These are phyloP conservation scores for Thelonectria discophora DNA, from an alignment of 2,329 filamentous ascomycete species.

Conservation along the genomic window DNA sequence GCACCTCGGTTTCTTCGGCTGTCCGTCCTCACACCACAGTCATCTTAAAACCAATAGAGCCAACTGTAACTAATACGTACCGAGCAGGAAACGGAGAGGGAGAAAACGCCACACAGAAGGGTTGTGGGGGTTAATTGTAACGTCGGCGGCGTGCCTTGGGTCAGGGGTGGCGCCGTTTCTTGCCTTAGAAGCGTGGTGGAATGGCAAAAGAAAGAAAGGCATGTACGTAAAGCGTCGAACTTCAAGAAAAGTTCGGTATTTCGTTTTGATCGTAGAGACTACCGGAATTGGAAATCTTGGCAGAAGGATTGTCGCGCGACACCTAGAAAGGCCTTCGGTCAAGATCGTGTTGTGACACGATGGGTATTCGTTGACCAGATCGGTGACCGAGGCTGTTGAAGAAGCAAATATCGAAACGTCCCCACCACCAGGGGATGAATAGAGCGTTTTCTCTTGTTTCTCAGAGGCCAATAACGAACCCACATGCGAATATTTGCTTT, in stretches of 20 bases:
- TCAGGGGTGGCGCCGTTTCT: conserved; percentile 4
- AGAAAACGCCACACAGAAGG: conserved; percentile 14
- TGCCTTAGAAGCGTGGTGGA: conserved; percentile 1
- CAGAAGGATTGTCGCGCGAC: conserved; percentile 15
- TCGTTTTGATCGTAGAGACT: neutral
- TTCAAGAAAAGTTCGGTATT: neutral
- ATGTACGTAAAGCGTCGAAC: neutral
- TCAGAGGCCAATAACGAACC: conserved; percentile 1
- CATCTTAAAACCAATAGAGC: conserved; percentile 17
- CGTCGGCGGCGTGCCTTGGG: conserved; percentile 10
- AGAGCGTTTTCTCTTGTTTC: neutral
- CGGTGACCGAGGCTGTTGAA: conserved; percentile 18
- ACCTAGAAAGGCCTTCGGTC: conserved; percentile 19
- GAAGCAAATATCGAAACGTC: conserved; percentile 14
- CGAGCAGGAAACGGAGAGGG: conserved; percentile 2
- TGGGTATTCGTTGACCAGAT: conserved; percentile 18
- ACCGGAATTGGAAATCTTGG: conserved; percentile 6
- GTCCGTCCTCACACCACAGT: conserved; percentile 10
- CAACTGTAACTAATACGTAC: neutral
- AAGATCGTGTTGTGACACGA: conserved; percentile 12
- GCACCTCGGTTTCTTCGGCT: conserved; percentile 11
- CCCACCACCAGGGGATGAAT: conserved; percentile 2
- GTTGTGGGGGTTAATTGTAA: conserved; percentile 12
- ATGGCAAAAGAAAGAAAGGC: neutral
- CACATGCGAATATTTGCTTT: conserved; percentile 1